Base-by-base conservation (phyloP, 2,329 filamentous ascomycete species). In the Penicillium hesseltinei region DNA sequence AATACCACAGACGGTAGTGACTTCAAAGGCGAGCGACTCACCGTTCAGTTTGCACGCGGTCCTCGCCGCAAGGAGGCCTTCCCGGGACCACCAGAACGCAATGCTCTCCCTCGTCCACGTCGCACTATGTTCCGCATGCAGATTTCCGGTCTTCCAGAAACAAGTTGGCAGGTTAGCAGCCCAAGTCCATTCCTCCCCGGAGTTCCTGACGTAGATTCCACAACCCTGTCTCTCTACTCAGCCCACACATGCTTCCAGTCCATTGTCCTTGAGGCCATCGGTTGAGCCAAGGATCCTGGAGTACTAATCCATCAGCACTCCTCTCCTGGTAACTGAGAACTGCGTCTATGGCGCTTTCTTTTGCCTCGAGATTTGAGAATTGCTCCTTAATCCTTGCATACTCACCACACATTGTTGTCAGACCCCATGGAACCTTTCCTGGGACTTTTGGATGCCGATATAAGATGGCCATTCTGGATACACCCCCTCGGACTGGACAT, bases 151-250 rank as follows among this genome's bases (percentile, higher is more conserved):
- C 91, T 99, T 78, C 92, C 93, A 76, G 93, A 97, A 84, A 99
- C 94, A 84, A 97, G 92, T 87, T 99, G 94, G 94, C 94, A 99
- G 94, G 94, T 99, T 89, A 94, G 94, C 90, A 73, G 66, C 64
- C 69, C 69, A 73, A 63, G 51, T 64, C 67, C 67, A 67, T 69
- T 71, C 62, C 57, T 55, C 57, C 62, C 58, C 65, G 70, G 69
- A 71, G 63, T 48, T 54, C 65, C 58, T 53, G 68, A 64, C 68
- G 48, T 53, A 51, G 55, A 56, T 51, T 49, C 51, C 49, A 53
- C 45, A 56, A 60, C 59, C 62, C 58, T 60, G 42, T 58, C 42
- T 67, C 57, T 55, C 29, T 38, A 51, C 48, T 56, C 58, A 53
- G 48, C 55, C 31, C 35, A 51, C 43, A 49, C 49, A 38, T 65